Conservation (phyloP, 2,329 filamentous ascomycete species). For the Tolypocladium album region DNA sequence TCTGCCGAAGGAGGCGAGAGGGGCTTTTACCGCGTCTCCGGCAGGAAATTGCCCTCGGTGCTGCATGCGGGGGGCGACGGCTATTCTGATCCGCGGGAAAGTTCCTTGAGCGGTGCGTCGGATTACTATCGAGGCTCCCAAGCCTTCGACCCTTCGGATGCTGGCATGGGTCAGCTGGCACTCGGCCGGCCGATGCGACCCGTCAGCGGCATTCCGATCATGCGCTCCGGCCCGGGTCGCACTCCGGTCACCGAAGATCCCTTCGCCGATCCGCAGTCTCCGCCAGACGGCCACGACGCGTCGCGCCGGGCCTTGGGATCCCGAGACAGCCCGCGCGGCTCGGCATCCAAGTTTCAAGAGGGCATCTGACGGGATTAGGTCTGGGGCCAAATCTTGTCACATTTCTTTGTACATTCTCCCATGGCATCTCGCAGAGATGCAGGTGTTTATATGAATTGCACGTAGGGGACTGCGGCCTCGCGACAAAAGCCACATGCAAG, state of each 20-base stretch:
- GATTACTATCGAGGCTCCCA: slow-evolving; percentile 44
- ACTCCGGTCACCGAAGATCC: slow-evolving; percentile 48
- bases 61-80: slow-evolving; percentile 52
- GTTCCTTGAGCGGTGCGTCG: slow-evolving; percentile 36
- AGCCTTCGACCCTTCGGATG: slow-evolving; percentile 25
- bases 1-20: slow-evolving; percentile 32
- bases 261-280: slow-evolving; percentile 23
- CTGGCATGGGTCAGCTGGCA: slow-evolving; percentile 31
- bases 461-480: background rate
- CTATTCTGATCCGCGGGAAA: slow-evolving; percentile 39
- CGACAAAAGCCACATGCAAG: background rate
- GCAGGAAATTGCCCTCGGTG: slow-evolving; percentile 53
- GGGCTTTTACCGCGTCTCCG: slow-evolving; percentile 55
- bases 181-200: slow-evolving; percentile 49
- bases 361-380: slow-evolving; percentile 17
- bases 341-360: slow-evolving; percentile 30
- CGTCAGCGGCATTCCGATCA: slow-evolving; percentile 48
- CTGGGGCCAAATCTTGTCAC: background rate
- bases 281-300: slow-evolving; percentile 14
- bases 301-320: slow-evolving; percentile 25
- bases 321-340: slow-evolving; percentile 21
- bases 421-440: background rate
- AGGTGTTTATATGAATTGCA: background rate
- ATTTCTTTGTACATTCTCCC: background rate
- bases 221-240: slow-evolving; percentile 54